These are phyloP conservation scores for Tricholoma flavovirens DNA, from an alignment of 768 basidiomycete genomes.

Conservation along the genomic window DNA sequence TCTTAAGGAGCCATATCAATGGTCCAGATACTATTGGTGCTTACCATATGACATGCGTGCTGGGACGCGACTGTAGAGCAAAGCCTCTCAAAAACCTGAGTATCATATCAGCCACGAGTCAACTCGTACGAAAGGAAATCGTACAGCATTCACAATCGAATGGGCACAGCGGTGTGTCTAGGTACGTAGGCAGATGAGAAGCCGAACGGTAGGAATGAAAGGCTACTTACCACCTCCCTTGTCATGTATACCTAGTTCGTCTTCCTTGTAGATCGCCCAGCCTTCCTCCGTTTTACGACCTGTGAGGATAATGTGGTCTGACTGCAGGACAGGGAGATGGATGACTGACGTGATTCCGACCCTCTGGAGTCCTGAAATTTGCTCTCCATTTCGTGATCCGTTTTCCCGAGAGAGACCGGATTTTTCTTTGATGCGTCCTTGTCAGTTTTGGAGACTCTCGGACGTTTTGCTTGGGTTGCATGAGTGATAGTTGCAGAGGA, in stretches of 20 bases:
- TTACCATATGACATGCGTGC: background rate
- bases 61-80: background rate
- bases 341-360: slow-evolving; percentile 54
- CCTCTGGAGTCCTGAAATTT: slow-evolving; percentile 76
- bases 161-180: slow-evolving; percentile 81
- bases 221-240: slow-evolving; percentile 63
- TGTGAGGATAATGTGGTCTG: slow-evolving; percentile 18
- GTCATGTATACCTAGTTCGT: slow-evolving; percentile 66
- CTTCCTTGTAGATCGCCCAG: slow-evolving; percentile 74
- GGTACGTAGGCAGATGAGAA: slow-evolving; percentile 19
- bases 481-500: slow-evolving; percentile 38
- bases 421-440: slow-evolving; percentile 1
- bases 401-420: slow-evolving; percentile 15
- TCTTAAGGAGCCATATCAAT: background rate
- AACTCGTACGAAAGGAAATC: slow-evolving; percentile 19
- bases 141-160: slow-evolving; percentile 88
- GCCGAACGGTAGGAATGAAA: slow-evolving; percentile 5
- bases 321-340: slow-evolving; percentile 9
- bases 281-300: slow-evolving; percentile 80
- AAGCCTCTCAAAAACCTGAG: slow-evolving; percentile 20
- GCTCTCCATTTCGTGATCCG: slow-evolving; percentile 33
- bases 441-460: slow-evolving; percentile 22
- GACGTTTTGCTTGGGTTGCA: slow-evolving; percentile 29
- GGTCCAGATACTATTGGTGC: background rate
- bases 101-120: background rate